Percentiles rank a stretch among this genome's conserved stretches.
These are phyloP conservation scores for Tulasnella sp. DNA, from an alignment of 768 basidiomycete species.

Conservation along the genomic window DNA sequence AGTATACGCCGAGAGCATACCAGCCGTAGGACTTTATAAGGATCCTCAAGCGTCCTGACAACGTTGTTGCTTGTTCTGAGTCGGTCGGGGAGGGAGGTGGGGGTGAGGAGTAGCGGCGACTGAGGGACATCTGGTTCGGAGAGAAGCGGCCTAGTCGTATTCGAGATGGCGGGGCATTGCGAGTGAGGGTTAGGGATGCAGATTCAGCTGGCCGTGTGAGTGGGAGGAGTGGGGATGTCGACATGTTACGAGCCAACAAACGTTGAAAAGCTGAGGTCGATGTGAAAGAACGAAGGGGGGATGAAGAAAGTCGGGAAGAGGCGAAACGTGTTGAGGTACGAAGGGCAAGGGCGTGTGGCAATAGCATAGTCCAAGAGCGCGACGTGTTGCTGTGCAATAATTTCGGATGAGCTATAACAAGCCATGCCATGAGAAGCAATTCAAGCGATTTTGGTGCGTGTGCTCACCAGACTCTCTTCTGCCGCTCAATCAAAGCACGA, in stretches of 20 bases:
- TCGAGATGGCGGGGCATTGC: constrained; percentile 2
- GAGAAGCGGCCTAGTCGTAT: constrained; percentile 12
- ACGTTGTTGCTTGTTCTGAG: constrained; percentile 17
- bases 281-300: background rate
- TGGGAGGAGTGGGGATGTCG: constrained; percentile 7
- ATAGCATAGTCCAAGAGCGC: constrained; percentile 1
- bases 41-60: constrained; percentile 61
- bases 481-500: too few relatives aligned
- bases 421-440: too few relatives aligned
- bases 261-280: too few relatives aligned
- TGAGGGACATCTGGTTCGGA: background rate
- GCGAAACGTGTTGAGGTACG: background rate
- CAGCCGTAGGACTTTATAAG: constrained; percentile 89
- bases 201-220: background rate
- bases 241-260: too few relatives aligned
- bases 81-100: constrained; percentile 13
- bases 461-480: background rate
- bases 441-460: background rate
- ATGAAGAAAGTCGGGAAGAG: background rate
- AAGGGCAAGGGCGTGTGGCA: constrained; percentile 6
- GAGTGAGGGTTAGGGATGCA: constrained; percentile 5
- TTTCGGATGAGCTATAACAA: background rate
- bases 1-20: constrained; percentile 89
- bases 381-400: background rate
- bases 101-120: constrained; percentile 3